Conservation (phyloP, 768 basidiomycete species). For the Ramaria rubella region DNA sequence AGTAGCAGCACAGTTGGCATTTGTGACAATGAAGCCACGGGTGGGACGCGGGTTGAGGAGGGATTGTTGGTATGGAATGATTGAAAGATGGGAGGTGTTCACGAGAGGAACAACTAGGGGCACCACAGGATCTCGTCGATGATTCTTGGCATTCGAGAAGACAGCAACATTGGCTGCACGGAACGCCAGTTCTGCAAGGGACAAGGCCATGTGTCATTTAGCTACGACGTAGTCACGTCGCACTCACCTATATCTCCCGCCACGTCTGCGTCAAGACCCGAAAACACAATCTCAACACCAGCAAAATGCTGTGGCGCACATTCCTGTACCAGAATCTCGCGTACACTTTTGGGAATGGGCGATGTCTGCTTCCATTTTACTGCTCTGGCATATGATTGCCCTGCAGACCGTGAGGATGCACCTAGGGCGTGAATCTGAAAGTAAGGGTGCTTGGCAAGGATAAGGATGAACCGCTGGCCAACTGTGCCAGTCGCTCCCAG, state of each 20-base stretch:
- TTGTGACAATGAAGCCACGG: slow-evolving; percentile 92
- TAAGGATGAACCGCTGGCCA: slow-evolving; percentile 89
- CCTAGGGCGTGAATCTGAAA: slow-evolving; percentile 83
- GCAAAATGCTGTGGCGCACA: slow-evolving; percentile 73
- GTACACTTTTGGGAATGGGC: slow-evolving; percentile 61
- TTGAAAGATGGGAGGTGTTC: slow-evolving; percentile 78
- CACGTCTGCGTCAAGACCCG: slow-evolving; percentile 91
- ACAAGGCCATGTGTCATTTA: neutral
- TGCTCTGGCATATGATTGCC: slow-evolving; percentile 67
- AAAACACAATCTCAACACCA: slow-evolving; percentile 85
- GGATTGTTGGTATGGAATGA: slow-evolving; percentile 76
- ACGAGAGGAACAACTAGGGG: slow-evolving; percentile 96
- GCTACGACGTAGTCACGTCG: neutral
- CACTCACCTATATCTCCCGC: slow-evolving; percentile 89
- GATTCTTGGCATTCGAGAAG: slow-evolving; percentile 98
- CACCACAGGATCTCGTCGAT: slow-evolving; percentile 83
- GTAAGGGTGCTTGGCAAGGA: slow-evolving; percentile 85
- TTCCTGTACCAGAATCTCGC: slow-evolving; percentile 60
- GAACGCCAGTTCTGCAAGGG: slow-evolving; percentile 68
- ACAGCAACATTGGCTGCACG: slow-evolving; percentile 82
- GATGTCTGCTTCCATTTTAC: slow-evolving; percentile 80
- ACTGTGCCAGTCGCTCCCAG: slow-evolving; percentile 92
- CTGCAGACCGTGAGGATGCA: slow-evolving; percentile 82
- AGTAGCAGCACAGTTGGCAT: slow-evolving; percentile 97
- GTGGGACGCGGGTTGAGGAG: slow-evolving; percentile 55